A percentile compares a stretch with the other conserved stretches of the same genome.
These are phyloP conservation scores for Tricholomella constricta DNA, from an alignment of 768 basidiomycete species.

Conservation along the genomic window DNA sequence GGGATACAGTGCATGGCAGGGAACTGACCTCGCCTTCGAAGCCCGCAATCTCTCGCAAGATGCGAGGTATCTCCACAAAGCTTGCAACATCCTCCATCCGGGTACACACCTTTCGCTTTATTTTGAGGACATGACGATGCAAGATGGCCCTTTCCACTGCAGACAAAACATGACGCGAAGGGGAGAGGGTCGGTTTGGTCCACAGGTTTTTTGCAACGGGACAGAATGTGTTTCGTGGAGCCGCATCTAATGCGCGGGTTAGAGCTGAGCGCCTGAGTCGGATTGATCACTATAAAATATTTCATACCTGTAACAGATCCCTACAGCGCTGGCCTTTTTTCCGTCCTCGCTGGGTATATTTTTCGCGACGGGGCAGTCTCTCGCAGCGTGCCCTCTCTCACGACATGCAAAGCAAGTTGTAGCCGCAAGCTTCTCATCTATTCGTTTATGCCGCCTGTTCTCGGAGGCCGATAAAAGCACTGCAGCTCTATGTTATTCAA, in stretches of 20 bases:
- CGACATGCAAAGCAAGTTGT: constrained; percentile 90
- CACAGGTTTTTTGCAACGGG: constrained; percentile 69
- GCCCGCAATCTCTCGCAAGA: constrained; percentile 79
- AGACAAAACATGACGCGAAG: constrained; percentile 92
- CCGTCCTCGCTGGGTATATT: constrained; percentile 16
- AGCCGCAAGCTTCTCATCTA: constrained; percentile 50
- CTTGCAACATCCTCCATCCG: constrained; percentile 89
- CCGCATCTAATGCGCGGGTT: constrained; percentile 55
- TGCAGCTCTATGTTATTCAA: not conserved
- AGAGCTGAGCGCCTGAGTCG: constrained; percentile 27
- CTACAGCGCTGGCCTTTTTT: constrained; percentile 34
- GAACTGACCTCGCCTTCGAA: constrained; percentile 57
- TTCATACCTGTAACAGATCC: constrained; percentile 74
- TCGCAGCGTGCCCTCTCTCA: constrained; percentile 79
- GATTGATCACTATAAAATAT: not conserved
- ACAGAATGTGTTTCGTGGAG: constrained; percentile 74
- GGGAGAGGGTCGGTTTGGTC: constrained; percentile 73
- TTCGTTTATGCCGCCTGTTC: constrained; percentile 63
- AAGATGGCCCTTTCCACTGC: constrained; percentile 81
- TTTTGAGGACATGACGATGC: constrained; percentile 85
- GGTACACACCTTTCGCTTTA: constrained; percentile 79
- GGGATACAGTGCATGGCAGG: not conserved
- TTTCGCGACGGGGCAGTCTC: constrained; percentile 65
- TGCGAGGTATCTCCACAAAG: constrained; percentile 85
- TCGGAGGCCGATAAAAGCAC: constrained; percentile 45